Conservation (phyloP, 306 rosid genomes). For the cucumber (Cucumis sativus) region DNA sequence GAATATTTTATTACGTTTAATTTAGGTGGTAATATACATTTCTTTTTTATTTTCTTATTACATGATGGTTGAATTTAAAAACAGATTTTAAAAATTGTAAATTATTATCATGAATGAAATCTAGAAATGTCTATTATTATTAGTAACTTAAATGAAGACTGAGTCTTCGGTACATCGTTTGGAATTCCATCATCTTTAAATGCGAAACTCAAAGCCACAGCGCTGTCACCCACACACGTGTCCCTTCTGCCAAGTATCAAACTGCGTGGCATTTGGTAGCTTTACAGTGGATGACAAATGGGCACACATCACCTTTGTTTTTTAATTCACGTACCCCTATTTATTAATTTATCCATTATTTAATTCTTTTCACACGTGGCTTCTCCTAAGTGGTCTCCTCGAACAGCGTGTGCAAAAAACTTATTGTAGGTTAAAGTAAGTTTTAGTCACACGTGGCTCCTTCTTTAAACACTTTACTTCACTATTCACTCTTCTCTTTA, state of each 20-base stretch:
- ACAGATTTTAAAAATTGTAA: no score
- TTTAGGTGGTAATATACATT: no score
- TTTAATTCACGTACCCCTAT: background rate
- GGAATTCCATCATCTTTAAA: background rate
- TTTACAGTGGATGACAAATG: background rate
- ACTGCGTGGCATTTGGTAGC: background rate
- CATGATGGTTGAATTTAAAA: no score
- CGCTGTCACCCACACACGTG: background rate
- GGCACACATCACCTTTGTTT: background rate
- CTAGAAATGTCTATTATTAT: background rate
- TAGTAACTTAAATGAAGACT: background rate
- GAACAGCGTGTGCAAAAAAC: background rate
- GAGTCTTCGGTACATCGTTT: background rate
- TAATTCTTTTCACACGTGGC: background rate
- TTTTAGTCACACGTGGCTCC: background rate
- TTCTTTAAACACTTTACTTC: background rate
- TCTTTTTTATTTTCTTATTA: no score
- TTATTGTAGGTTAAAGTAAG: background rate
- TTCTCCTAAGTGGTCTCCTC: background rate
- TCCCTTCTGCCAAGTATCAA: background rate
- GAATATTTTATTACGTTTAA: no score
- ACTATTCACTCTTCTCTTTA: background rate
- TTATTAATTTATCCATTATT: background rate
- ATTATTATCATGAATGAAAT: no score
- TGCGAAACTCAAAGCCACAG: background rate